Conservation (phyloP, 1,284 basidiomycete genomes). For the Ceratobasidium sp. region DNA sequence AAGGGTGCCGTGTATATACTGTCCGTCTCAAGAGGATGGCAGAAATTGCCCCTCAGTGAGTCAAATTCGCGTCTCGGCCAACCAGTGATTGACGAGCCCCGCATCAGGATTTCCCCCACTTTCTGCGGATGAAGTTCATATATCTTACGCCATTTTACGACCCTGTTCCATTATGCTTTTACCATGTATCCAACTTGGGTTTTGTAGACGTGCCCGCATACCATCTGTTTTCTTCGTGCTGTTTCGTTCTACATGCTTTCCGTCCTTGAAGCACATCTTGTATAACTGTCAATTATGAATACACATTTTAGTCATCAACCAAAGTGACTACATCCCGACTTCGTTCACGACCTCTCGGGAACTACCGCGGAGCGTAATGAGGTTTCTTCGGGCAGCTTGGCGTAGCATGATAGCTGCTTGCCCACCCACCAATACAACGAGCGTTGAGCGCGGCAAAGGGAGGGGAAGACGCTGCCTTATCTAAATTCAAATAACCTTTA, state of each 20-base stretch:
- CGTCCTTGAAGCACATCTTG: not conserved
- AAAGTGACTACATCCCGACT: not conserved
- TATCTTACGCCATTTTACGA: not conserved
- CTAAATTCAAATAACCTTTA: no score
- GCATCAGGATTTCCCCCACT: conserved; percentile 7
- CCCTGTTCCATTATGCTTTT: conserved; percentile 13
- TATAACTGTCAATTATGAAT: conserved; percentile 13
- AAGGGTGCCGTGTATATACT: conserved; percentile 9
- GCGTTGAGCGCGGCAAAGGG: no score
- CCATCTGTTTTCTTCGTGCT: not conserved
- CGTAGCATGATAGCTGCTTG: no score
- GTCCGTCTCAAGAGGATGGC: conserved; percentile 25
- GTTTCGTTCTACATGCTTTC: not conserved
- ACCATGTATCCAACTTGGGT: conserved; percentile 10
- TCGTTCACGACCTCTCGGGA: not conserved
- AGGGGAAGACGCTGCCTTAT: no score
- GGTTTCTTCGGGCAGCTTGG: no score
- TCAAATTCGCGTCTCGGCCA: not conserved
- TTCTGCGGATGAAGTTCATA: conserved; percentile 17
- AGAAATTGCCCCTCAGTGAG: conserved; percentile 36
- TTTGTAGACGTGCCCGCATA: conserved; percentile 1
- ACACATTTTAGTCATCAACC: not conserved
- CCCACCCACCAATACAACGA: no score
- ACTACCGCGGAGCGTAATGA: not conserved
- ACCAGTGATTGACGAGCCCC: not conserved